Evolutionary conservation across 2,329 filamentous ascomycete genomes (phyloP).

Genomic region (Bipolaris cookei): DNA sequence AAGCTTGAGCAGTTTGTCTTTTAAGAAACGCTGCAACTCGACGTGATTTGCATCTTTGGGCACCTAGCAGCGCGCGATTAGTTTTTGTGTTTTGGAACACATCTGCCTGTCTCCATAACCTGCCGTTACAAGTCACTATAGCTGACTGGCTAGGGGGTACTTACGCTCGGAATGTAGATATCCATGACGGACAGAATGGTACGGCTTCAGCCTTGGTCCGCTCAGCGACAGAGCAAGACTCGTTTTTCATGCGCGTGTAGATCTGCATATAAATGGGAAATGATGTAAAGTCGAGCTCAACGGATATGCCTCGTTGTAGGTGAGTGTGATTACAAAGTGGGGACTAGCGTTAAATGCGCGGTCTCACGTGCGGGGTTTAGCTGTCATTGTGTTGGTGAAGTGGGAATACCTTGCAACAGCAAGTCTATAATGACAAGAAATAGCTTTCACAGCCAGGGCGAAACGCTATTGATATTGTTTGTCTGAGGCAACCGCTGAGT

Average conservation of each 20-base stretch:
- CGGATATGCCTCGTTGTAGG: constrained; percentile 1
- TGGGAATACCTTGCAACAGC: background rate
- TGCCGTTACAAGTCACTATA: background rate
- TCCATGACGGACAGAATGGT: constrained; percentile 25
- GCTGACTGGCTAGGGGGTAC: constrained; percentile 2
- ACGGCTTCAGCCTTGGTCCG: background rate
- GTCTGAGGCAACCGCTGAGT: background rate
- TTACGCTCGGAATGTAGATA: constrained; percentile 33
- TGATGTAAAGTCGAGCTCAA: background rate
- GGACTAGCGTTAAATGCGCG: constrained; percentile 9
- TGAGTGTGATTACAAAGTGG: constrained; percentile 12
- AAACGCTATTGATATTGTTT: background rate
- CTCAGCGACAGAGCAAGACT: background rate
- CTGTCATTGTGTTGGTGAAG: constrained; percentile 5
- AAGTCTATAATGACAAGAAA: background rate
- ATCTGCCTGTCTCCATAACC: background rate
- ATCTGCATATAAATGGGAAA: background rate
- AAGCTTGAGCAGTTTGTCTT: constrained; percentile 46
- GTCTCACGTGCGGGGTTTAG: constrained; percentile 16
- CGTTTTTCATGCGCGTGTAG: background rate
- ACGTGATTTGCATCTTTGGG: constrained; percentile 52
- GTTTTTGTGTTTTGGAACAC: background rate
- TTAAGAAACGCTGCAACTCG: constrained; percentile 52
- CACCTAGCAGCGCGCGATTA: constrained; percentile 31
- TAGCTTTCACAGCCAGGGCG: background rate